These are phyloP conservation scores for Vanderwaltozyma tropicalis DNA, from an alignment of 805 yeast genomes.

Conservation along the genomic window DNA sequence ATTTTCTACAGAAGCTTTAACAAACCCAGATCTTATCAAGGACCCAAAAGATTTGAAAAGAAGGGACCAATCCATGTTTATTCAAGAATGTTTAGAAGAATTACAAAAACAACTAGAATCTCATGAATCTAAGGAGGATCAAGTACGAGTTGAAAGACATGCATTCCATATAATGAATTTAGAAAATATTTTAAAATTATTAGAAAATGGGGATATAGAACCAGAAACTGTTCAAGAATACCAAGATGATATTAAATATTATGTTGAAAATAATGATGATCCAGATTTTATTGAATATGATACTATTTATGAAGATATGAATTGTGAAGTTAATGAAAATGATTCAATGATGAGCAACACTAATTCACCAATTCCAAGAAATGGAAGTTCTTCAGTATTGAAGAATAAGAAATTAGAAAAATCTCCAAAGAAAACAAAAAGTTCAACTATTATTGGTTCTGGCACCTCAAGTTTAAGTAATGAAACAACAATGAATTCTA, in stretches of 20 bases:
- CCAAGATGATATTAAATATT: constrained; percentile 84
- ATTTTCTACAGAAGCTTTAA: constrained; percentile 84
- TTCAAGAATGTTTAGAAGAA: constrained; percentile 66
- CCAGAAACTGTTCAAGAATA: constrained; percentile 67
- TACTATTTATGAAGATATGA: constrained; percentile 79
- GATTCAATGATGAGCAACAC: neutral
- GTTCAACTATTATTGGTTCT: too few species aligned
- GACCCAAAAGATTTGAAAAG: constrained; percentile 79
- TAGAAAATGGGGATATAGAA: constrained; percentile 73
- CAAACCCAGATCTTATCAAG: constrained; percentile 46
- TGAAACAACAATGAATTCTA: neutral
- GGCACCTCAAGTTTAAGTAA: too few species aligned
- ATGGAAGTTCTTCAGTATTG: constrained; percentile 7
- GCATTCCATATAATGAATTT: constrained; percentile 67
- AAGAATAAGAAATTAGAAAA: neutral
- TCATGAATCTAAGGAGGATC: constrained; percentile 61
- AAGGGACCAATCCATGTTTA: constrained; percentile 58
- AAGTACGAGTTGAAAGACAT: constrained; percentile 59
- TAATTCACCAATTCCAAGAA: constrained; percentile 12
- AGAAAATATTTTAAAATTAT: constrained; percentile 63
- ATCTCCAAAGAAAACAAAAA: constrained; percentile 1
- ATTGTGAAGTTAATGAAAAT: constrained; percentile 37
- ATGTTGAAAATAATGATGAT: constrained; percentile 87
- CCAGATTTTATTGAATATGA: constrained; percentile 91
- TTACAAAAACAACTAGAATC: constrained; percentile 71